phyloP scores from a whole-genome alignment of 331 rosid species.

The Malus hybrid region DNA sequence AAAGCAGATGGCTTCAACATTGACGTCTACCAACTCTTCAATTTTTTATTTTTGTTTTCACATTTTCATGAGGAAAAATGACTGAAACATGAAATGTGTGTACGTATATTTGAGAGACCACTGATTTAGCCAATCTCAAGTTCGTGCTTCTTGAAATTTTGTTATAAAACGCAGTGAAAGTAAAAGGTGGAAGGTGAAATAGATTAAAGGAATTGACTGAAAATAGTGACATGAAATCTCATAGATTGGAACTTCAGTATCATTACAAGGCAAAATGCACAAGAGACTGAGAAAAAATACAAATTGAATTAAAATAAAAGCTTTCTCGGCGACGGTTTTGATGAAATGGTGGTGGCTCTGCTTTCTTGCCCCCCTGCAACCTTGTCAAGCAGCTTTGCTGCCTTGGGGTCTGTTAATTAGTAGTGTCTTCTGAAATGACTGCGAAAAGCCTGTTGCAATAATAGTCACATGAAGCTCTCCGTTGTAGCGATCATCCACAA shows the following conservation, averaged over 20 bases:
- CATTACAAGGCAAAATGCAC: constrained; percentile 24
- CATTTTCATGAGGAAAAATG: not conserved
- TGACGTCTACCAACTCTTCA: too few species aligned
- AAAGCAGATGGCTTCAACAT: too few species aligned
- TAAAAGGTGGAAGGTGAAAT: too few species aligned
- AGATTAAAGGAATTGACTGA: not conserved
- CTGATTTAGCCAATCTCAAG: too few species aligned
- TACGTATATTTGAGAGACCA: too few species aligned
- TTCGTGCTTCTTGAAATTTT: too few species aligned
- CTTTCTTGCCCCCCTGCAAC: constrained; percentile 45
- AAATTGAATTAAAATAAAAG: constrained; percentile 52
- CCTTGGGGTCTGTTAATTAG: constrained; percentile 72
- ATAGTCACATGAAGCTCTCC: constrained; percentile 94
- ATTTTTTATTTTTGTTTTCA: too few species aligned
- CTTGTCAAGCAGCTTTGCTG: constrained; percentile 56
- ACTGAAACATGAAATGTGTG: too few species aligned
- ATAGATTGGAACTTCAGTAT: constrained; percentile 15
- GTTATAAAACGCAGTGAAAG: too few species aligned
- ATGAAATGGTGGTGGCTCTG: constrained; percentile 44
- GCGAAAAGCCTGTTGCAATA: constrained; percentile 89
- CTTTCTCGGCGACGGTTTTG: constrained; percentile 50
- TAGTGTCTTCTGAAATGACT: constrained; percentile 80
- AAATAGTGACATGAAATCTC: not conserved
- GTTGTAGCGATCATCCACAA: constrained; percentile 81
- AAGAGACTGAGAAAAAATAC: not conserved